Conservation (phyloP, 2,329 filamentous ascomycete species). For the Beauveria brongniartii region DNA sequence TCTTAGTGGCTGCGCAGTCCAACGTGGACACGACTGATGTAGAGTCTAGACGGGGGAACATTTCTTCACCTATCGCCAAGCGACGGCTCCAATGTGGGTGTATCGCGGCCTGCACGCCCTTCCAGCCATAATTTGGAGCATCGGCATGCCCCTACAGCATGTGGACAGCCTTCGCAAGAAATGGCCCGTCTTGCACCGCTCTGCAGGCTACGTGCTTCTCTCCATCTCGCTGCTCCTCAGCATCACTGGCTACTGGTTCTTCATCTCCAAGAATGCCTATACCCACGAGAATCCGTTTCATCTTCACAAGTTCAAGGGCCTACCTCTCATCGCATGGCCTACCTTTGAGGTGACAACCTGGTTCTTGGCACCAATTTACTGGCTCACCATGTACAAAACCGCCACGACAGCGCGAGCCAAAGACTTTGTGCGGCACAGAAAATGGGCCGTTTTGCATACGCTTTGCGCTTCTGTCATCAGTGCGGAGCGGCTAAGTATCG, state of each 20-base stretch:
- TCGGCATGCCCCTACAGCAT: constrained; percentile 9
- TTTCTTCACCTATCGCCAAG: not conserved
- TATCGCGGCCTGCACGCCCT: not conserved
- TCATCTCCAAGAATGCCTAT: not conserved
- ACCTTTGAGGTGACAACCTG: not conserved
- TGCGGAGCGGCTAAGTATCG: not conserved
- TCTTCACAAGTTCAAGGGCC: not conserved
- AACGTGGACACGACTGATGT: not conserved
- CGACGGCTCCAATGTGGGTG: not conserved
- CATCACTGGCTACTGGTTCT: constrained; percentile 1
- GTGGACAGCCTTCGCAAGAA: not conserved
- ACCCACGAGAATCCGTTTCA: not conserved
- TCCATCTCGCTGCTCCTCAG: constrained; percentile 4
- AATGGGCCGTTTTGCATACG: constrained; percentile 9
- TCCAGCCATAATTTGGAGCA: constrained; percentile 5
- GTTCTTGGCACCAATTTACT: not conserved
- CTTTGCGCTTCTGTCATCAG: not conserved
- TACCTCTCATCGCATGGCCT: not conserved
- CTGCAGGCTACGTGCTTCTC: not conserved
- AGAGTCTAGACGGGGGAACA: not conserved
- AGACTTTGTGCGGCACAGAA: not conserved
- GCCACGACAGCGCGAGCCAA: not conserved
- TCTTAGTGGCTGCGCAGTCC: not conserved
- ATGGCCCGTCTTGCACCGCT: constrained; percentile 6
- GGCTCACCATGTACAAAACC: constrained; percentile 3